Conservation (phyloP, 345 rosid genomes). For the Citrus unshiu region DNA sequence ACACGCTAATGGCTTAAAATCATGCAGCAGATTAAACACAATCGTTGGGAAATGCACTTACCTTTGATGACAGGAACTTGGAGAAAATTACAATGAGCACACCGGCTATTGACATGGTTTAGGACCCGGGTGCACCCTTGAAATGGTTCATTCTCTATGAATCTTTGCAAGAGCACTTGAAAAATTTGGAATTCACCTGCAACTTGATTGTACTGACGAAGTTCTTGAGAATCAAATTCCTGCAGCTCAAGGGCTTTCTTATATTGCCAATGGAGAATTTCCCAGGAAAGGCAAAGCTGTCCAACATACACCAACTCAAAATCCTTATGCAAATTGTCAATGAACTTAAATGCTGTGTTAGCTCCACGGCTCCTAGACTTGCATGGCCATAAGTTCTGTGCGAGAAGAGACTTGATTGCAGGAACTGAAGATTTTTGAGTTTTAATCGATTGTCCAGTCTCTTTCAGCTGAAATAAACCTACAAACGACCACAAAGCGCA, state of each 20-base stretch:
- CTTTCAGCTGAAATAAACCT: slow-evolving; percentile 64
- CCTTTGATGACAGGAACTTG: slow-evolving; percentile 78
- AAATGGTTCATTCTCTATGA: slow-evolving; percentile 81
- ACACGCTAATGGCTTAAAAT: not conserved
- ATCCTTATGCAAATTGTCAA: slow-evolving; percentile 46
- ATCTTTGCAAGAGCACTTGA: slow-evolving; percentile 74
- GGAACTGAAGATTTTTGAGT: slow-evolving; percentile 17
- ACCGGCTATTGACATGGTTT: slow-evolving; percentile 58
- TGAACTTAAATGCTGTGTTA: slow-evolving; percentile 34
- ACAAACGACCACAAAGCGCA: not conserved
- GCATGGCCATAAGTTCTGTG: slow-evolving; percentile 39
- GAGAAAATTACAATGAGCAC: slow-evolving; percentile 49
- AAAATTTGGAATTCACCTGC: slow-evolving; percentile 78
- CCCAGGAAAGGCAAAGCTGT: slow-evolving; percentile 87
- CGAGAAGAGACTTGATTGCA: slow-evolving; percentile 23
- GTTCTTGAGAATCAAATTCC: slow-evolving; percentile 29
- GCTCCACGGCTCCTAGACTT: slow-evolving; percentile 32
- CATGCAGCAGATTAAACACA: not conserved
- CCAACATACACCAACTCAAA: slow-evolving; percentile 79
- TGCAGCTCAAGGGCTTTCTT: slow-evolving; percentile 44
- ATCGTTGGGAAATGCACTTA: slow-evolving; percentile 14
- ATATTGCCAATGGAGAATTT: slow-evolving; percentile 80
- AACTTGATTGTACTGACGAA: slow-evolving; percentile 54
- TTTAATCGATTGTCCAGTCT: slow-evolving; percentile 18
- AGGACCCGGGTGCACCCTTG: slow-evolving; percentile 53